These are phyloP conservation scores for Cordyceps cateniannulata DNA, from an alignment of 2,329 filamentous ascomycete species.

Conservation along the genomic window DNA sequence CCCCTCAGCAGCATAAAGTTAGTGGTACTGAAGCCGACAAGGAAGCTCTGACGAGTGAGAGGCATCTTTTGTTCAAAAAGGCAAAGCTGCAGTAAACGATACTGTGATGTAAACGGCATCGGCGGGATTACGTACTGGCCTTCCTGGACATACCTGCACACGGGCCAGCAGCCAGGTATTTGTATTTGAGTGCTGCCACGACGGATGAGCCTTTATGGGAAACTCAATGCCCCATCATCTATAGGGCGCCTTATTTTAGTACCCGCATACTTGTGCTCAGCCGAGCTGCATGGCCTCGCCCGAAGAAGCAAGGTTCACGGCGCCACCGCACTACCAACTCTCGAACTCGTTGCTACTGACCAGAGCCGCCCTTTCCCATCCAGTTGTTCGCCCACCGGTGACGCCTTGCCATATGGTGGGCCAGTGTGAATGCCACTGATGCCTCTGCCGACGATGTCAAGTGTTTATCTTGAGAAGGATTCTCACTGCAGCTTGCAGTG, in stretches of 20 bases:
- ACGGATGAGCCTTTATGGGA: too few species aligned
- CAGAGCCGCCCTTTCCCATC: background rate
- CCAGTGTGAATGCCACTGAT: background rate
- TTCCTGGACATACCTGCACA: too few species aligned
- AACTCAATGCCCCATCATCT: background rate
- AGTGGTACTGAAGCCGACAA: background rate
- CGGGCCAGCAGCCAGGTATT: too few species aligned
- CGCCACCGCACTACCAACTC: background rate
- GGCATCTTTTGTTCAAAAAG: too few species aligned
- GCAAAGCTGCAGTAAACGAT: too few species aligned
- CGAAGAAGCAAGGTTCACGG: background rate
- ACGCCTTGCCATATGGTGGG: background rate
- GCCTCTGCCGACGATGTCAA: background rate
- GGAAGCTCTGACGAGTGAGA: too few species aligned
- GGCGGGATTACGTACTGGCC: too few species aligned
- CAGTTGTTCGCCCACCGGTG: background rate
- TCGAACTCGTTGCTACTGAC: background rate
- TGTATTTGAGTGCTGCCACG: too few species aligned
- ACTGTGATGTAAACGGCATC: too few species aligned
- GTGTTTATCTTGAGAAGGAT: background rate
- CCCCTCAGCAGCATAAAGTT: too few species aligned
- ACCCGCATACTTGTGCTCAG: conserved; percentile 9
- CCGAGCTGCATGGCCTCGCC: background rate
- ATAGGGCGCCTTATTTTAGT: background rate
- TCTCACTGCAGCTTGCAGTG: background rate